A percentile compares a stretch with the other conserved stretches of the same genome.
These are phyloP conservation scores for Diutina siamensis DNA, from an alignment of 1,139 yeast species.

Conservation along the genomic window DNA sequence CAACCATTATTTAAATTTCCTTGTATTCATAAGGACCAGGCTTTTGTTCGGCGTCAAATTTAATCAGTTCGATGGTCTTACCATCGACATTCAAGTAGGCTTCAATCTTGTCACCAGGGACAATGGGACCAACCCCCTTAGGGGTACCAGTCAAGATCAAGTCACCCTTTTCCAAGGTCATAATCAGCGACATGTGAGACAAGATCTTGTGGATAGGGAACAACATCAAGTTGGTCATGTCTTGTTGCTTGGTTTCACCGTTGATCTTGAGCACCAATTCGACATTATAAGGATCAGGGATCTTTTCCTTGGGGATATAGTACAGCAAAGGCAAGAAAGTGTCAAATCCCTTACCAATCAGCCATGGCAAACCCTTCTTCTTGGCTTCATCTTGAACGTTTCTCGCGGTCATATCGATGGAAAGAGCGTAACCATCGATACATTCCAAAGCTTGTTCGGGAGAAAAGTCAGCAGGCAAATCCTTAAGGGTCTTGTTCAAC, in stretches of 20 bases:
- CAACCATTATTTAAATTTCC: slow-evolving; percentile 26
- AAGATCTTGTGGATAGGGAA: slow-evolving; percentile 77
- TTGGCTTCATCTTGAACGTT: slow-evolving; percentile 94
- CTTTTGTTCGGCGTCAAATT: slow-evolving; percentile 40
- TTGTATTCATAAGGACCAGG: slow-evolving; percentile 72
- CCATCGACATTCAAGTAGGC: slow-evolving; percentile 54
- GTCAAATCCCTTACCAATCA: slow-evolving; percentile 93
- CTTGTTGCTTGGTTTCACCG: slow-evolving; percentile 61
- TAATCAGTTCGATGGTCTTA: slow-evolving; percentile 41
- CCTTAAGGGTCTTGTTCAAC: slow-evolving; percentile 50
- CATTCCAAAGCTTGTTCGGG: slow-evolving; percentile 61
- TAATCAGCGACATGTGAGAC: slow-evolving; percentile 70
- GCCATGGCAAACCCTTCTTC: slow-evolving; percentile 91
- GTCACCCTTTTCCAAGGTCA: slow-evolving; percentile 88
- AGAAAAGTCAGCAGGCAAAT: slow-evolving; percentile 47
- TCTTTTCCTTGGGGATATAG: slow-evolving; percentile 51
- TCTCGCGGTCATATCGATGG: slow-evolving; percentile 90
- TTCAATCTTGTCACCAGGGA: slow-evolving; percentile 64
- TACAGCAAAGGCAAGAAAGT: slow-evolving; percentile 80
- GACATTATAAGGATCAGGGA: slow-evolving; percentile 68
- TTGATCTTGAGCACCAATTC: slow-evolving; percentile 59
- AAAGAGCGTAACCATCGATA: slow-evolving; percentile 76
- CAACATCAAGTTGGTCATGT: slow-evolving; percentile 74
- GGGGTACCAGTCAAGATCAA: slow-evolving; percentile 93
- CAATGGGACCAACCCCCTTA: slow-evolving; percentile 84